phyloP scores from a whole-genome alignment of 805 yeast species.

The Suhomyces pyralidae region DNA sequence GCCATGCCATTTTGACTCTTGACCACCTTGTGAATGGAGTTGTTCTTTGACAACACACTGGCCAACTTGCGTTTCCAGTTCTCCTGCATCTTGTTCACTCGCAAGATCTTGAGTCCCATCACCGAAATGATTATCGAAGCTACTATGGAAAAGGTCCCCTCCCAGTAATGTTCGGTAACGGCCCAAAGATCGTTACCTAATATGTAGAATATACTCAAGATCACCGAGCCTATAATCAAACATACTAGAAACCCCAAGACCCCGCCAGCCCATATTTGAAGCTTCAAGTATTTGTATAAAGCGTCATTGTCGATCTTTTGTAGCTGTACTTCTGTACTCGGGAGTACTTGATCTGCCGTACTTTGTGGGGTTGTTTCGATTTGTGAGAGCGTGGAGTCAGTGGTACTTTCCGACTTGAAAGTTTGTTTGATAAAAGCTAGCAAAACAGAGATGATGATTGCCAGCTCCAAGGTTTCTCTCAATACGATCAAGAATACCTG shows the following conservation, averaged over 20 bases:
- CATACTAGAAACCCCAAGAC: conserved; percentile 38
- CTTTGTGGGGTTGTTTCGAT: not conserved
- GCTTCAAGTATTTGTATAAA: conserved; percentile 20
- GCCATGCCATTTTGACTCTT: conserved; percentile 2
- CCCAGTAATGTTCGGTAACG: conserved; percentile 48
- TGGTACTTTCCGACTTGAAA: conserved; percentile 19
- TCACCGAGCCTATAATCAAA: conserved; percentile 37
- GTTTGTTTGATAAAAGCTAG: conserved; percentile 69
- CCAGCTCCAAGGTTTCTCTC: conserved; percentile 72
- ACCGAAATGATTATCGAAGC: conserved; percentile 45
- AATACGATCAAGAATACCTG: conserved; percentile 72
- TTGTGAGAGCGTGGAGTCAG: not conserved
- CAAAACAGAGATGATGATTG: conserved; percentile 71
- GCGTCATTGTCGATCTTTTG: not conserved
- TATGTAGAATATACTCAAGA: conserved; percentile 38
- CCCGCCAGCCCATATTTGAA: conserved; percentile 47
- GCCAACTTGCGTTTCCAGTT: conserved; percentile 44
- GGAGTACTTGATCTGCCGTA: not conserved
- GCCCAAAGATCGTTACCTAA: conserved; percentile 46
- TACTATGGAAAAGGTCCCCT: conserved; percentile 41
- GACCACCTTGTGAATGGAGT: conserved; percentile 18
- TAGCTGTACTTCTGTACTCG: not conserved
- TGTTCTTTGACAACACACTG: conserved; percentile 21
- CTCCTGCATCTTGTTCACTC: conserved; percentile 43
- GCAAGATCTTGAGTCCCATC: conserved; percentile 44